These are phyloP conservation scores for Pyrenula massariospora DNA, from an alignment of 495 filamentous ascomycete species.

Conservation along the genomic window DNA sequence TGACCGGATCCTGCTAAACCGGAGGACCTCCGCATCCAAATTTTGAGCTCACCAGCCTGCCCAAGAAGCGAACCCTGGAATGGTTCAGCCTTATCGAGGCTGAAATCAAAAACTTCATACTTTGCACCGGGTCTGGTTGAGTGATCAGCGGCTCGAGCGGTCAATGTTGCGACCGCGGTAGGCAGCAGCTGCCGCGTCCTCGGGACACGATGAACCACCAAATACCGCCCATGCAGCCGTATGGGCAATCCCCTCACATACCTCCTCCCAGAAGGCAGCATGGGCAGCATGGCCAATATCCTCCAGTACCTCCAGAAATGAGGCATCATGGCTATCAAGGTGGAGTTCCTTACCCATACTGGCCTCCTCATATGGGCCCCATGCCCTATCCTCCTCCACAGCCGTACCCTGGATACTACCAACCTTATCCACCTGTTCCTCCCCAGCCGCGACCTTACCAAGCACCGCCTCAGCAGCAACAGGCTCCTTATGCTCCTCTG, in stretches of 20 bases:
- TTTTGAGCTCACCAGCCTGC: background rate
- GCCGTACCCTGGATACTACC: constrained; percentile 8
- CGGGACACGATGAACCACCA: constrained; percentile 43
- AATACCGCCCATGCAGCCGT: constrained; percentile 34
- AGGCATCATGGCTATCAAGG: constrained; percentile 28
- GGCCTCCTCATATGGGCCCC: constrained; percentile 30
- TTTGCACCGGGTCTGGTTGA: background rate
- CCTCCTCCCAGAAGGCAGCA: constrained; percentile 33
- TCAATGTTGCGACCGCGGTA: background rate
- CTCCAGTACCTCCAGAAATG: constrained; percentile 31
- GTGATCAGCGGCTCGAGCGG: background rate
- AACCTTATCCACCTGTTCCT: constrained; percentile 1
- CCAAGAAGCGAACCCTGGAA: background rate
- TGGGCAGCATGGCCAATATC: constrained; percentile 35
- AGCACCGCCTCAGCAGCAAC: constrained; percentile 24
- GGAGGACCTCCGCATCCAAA: background rate
- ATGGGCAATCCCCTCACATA: constrained; percentile 43
- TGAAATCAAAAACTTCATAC: background rate
- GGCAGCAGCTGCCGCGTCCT: background rate
- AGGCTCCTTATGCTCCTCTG: constrained; percentile 31
- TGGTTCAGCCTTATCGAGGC: background rate
- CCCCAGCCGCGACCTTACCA: constrained; percentile 1
- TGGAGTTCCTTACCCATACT: constrained; percentile 11
- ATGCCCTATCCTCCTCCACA: constrained; percentile 17
- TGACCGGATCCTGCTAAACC: background rate